A percentile compares a stretch with the other conserved stretches of the same genome.
Conservation (phyloP, 164 flowering plant genomes). For the Kingdonia uniflora region DNA sequence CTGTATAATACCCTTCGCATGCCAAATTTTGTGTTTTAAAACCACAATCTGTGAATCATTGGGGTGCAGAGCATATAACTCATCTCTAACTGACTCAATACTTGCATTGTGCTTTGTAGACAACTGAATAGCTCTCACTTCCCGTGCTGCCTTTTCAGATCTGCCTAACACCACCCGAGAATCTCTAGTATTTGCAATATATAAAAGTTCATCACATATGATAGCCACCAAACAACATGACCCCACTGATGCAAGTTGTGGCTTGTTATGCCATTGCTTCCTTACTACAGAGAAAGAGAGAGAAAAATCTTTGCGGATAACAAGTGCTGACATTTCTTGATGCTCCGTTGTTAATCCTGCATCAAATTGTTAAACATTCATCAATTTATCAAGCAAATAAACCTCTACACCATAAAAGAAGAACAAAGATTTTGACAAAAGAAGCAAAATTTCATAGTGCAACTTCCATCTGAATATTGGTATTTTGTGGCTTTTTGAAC, state of each 20-base stretch:
- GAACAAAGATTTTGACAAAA: not conserved
- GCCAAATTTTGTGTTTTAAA: conserved; percentile 85
- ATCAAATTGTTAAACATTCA: conserved; percentile 15
- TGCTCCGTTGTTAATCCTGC: conserved; percentile 63
- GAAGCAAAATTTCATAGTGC: not conserved
- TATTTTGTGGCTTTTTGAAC: too few relatives aligned
- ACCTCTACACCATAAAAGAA: too few relatives aligned
- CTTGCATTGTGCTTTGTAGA: conserved; percentile 88
- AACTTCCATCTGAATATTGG: not conserved
- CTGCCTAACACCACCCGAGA: conserved; percentile 83
- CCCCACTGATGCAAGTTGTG: conserved; percentile 88
- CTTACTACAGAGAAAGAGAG: conserved; percentile 46
- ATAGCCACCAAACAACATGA: conserved; percentile 86
- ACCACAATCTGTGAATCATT: conserved; percentile 90
- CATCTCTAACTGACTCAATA: conserved; percentile 69
- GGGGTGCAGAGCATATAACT: conserved; percentile 66
- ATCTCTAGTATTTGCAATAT: conserved; percentile 86
- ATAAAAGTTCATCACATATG: conserved; percentile 53
- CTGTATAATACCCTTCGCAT: conserved; percentile 94
- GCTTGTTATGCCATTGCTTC: conserved; percentile 53
- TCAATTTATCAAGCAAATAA: too few relatives aligned
- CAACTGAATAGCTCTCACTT: conserved; percentile 60
- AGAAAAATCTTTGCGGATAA: conserved; percentile 58
- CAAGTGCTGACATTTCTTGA: conserved; percentile 55
- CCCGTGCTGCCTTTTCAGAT: conserved; percentile 32